Evolutionary conservation across 371 early-diverging fungal species (phyloP), one percentile per base, ranked within the genome.

Genomic region (Gilbertella persicaria): DNA sequence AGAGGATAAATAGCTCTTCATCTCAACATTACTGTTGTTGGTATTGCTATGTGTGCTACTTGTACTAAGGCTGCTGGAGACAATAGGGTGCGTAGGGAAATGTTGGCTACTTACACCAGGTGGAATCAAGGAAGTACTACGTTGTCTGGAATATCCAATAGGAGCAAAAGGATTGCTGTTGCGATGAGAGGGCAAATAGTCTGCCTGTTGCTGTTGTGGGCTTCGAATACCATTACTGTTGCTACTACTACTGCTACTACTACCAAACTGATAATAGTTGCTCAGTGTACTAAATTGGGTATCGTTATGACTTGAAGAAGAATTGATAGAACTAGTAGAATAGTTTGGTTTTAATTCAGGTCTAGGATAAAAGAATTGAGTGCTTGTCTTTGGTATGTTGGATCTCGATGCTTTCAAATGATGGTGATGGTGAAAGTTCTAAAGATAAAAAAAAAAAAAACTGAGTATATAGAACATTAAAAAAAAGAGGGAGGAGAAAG

Each of bases 61-160:
- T 8, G 33, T 33, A 10, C 33, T 33, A 33, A 33, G 33, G 10
- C 33, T 33, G 33, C 33, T 33, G 13, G 33, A 33, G 33, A 33
- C 33, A 29, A 46, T 10, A 14, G 19, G 29, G 9, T 19, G 46
- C 1, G 21, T 35, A 21, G 13, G 35, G 14, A 33, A 46, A 6
- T 46, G 48, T 7, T 50, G 49, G 16, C 28, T 44, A 16, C 44
- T 37, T 1, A 13, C 43, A 21, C 46, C 50, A 42, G 50, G 16
- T 10, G 62, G 62, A 25, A 62, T 38, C 24, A 62, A 43, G 13
- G 62, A 62, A 6, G 57, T 62, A 13, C 56, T 56, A 48, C 62
- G 51, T 36, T 62, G 62, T 56, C 62, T 62, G 4, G 56, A 56
- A 47, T 62, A 62, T 14, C 59, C 59, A 36, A 52, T 26, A 42